Evolutionary conservation across 257 asterid genomes (phyloP).

Genomic region (Euphrasia confusa): DNA sequence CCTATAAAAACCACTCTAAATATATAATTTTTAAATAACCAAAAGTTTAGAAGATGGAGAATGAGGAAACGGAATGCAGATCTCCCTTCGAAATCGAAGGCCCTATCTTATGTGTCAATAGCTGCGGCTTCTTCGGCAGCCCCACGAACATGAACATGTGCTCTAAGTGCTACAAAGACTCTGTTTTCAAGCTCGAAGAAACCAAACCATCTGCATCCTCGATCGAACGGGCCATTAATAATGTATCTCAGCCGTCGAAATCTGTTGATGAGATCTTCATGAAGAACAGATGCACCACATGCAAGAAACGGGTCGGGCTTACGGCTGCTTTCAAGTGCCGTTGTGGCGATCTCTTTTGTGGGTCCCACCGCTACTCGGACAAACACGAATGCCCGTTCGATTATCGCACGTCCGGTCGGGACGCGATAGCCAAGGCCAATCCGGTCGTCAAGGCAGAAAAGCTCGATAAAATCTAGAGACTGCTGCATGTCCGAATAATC

Average conservation of each 20-base stretch:
- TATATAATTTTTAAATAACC: too few species aligned
- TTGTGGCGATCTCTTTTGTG: slow-evolving; percentile 50
- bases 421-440: slow-evolving; percentile 56
- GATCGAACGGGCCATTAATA: slow-evolving; percentile 39
- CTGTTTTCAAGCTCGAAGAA: slow-evolving; percentile 52
- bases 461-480: slow-evolving; percentile 48
- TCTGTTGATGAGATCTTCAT: not conserved
- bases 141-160: slow-evolving; percentile 68
- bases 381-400: slow-evolving; percentile 55
- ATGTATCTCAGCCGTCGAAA: slow-evolving; percentile 19
- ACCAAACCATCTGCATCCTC: slow-evolving; percentile 51
- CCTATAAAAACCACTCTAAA: too few species aligned
- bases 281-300: slow-evolving; percentile 32
- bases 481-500: too few species aligned
- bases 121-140: slow-evolving; percentile 66
- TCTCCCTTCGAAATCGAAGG: slow-evolving; percentile 36
- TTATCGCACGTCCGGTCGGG: slow-evolving; percentile 45
- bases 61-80: slow-evolving; percentile 54
- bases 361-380: slow-evolving; percentile 56
- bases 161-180: slow-evolving; percentile 63
- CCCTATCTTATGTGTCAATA: slow-evolving; percentile 50
- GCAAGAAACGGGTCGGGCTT: slow-evolving; percentile 56
- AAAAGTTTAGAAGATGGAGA: slow-evolving; percentile 36
- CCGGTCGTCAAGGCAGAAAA: slow-evolving; percentile 57
- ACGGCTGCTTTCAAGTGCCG: slow-evolving; percentile 50